phyloP scores from a whole-genome alignment of 805 yeast genomes.

The Cyberlindnera euphorbiae region DNA sequence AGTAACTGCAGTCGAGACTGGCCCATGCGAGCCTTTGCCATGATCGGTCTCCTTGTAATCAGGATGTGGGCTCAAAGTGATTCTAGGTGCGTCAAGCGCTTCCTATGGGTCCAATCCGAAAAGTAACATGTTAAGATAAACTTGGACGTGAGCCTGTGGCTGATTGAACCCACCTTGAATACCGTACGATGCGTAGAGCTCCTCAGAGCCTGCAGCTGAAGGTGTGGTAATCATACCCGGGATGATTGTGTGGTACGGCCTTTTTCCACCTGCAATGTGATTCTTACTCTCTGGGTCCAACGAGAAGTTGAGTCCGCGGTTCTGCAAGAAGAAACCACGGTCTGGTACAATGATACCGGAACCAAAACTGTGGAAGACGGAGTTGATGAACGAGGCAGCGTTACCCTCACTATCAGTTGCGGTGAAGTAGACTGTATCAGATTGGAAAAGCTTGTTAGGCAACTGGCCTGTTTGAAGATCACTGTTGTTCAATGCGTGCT shows the following conservation, averaged over 20 bases:
- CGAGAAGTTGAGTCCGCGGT: conserved; percentile 74
- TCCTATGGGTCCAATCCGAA: conserved; percentile 69
- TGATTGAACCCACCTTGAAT: conserved; percentile 88
- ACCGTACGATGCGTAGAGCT: conserved; percentile 68
- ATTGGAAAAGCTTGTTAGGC: conserved; percentile 50
- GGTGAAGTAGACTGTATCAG: conserved; percentile 70
- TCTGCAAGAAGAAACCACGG: conserved; percentile 66
- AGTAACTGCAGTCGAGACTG: conserved; percentile 55
- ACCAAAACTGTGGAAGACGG: conserved; percentile 67
- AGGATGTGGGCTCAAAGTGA: conserved; percentile 55
- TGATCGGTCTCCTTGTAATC: conserved; percentile 37
- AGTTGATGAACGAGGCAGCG: conserved; percentile 77
- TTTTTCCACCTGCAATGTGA: conserved; percentile 59
- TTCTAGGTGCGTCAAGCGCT: conserved; percentile 70
- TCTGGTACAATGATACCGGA: conserved; percentile 61
- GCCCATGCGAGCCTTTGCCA: conserved; percentile 62
- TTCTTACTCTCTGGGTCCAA: conserved; percentile 53
- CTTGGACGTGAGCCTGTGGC: conserved; percentile 83
- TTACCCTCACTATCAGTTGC: conserved; percentile 66
- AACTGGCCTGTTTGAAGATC: conserved; percentile 43
- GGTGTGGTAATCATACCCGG: conserved; percentile 70
- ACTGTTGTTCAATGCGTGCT: conserved; percentile 36
- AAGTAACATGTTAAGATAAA: conserved; percentile 56
- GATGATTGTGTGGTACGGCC: conserved; percentile 80
- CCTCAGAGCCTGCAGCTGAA: conserved; percentile 29